These are phyloP conservation scores for Annulohypoxylon maeteangense DNA, from an alignment of 495 filamentous ascomycete species.

Conservation along the genomic window DNA sequence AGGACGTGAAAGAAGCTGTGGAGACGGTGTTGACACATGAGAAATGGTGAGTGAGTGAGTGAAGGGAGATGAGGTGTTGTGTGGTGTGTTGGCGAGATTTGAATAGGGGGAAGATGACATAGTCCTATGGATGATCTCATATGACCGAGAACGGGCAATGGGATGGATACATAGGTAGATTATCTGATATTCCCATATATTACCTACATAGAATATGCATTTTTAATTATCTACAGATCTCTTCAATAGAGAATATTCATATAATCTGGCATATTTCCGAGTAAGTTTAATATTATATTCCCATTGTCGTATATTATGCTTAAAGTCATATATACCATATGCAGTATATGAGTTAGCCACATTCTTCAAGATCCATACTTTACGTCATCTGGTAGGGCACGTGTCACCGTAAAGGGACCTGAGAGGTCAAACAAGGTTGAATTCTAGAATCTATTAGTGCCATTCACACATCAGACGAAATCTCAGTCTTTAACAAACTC, in stretches of 20 bases:
- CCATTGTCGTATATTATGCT: not conserved
- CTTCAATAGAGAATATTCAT: no score
- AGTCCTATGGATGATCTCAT: not conserved
- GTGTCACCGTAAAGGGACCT: conserved; percentile 14
- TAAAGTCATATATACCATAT: not conserved
- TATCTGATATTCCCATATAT: no score
- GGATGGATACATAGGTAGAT: no score
- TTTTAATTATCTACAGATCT: no score
- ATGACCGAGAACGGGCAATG: not conserved
- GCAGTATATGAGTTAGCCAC: not conserved
- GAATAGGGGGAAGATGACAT: no score
- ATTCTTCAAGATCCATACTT: not conserved
- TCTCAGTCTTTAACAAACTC: not conserved
- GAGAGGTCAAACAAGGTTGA: conserved; percentile 24
- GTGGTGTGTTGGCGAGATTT: not conserved
- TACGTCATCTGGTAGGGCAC: conserved; percentile 31
- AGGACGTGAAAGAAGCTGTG: conserved; percentile 66
- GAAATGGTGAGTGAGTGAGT: conserved; percentile 51
- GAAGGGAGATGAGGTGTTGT: not conserved
- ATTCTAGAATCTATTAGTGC: conserved; percentile 11
- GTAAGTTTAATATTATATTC: not conserved
- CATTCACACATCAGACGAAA: conserved; percentile 6
- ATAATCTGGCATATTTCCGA: no score
- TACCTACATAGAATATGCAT: no score
- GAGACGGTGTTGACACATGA: conserved; percentile 55